phyloP scores from a whole-genome alignment of 2,329 filamentous ascomycete species.

The Microcera coccophila region DNA sequence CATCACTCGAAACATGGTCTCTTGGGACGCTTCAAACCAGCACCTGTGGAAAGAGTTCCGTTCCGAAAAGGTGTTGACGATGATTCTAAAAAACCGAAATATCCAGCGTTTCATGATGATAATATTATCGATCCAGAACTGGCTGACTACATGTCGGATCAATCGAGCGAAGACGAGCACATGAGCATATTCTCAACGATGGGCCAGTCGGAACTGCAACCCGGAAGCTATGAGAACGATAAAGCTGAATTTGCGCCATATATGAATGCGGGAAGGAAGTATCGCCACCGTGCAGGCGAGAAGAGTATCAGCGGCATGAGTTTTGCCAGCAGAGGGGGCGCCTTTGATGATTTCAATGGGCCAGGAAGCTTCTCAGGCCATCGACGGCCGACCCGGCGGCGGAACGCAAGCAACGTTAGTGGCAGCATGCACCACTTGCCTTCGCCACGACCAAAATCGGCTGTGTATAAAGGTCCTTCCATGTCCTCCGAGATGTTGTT shows the following conservation, averaged over 20 bases:
- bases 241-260: slow-evolving; percentile 69
- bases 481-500: slow-evolving; percentile 50
- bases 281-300: slow-evolving; percentile 68
- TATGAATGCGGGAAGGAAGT: slow-evolving; percentile 69
- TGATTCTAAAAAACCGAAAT: slow-evolving; percentile 61
- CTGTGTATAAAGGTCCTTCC: slow-evolving; percentile 53
- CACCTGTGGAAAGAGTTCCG: slow-evolving; percentile 76
- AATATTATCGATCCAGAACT: slow-evolving; percentile 98
- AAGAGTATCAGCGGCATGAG: slow-evolving; percentile 70
- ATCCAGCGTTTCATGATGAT: slow-evolving; percentile 95
- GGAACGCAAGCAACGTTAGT: slow-evolving; percentile 82
- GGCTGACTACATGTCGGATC: slow-evolving; percentile 92
- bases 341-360: slow-evolving; percentile 57
- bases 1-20: slow-evolving; percentile 86
- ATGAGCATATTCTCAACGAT: slow-evolving; percentile 77
- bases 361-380: slow-evolving; percentile 56
- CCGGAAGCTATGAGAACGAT: slow-evolving; percentile 69
- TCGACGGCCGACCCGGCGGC: slow-evolving; percentile 61
- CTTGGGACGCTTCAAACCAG: slow-evolving; percentile 68
- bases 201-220: slow-evolving; percentile 61
- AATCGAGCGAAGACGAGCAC: slow-evolving; percentile 88
- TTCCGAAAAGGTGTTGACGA: slow-evolving; percentile 73
- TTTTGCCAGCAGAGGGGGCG: slow-evolving; percentile 59
- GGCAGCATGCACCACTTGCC: slow-evolving; percentile 62
- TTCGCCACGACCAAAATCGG: slow-evolving; percentile 65